Evolutionary conservation across 2,329 filamentous ascomycete genomes (phyloP), one percentile per base, ranked within the genome.

Genomic region (Aspergillus aculeatinus): DNA sequence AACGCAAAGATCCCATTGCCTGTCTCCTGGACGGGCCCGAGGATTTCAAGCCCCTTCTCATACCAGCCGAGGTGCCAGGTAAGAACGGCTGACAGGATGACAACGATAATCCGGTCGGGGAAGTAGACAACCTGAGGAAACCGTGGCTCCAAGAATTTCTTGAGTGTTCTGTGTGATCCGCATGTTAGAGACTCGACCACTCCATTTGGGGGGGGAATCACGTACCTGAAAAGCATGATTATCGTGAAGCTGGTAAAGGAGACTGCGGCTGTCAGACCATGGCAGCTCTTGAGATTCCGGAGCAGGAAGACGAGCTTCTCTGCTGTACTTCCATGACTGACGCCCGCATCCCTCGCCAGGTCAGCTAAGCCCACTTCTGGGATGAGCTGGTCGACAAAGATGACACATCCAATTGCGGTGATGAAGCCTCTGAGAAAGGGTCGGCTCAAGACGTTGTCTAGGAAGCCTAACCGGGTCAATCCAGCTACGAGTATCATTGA

Each of bases 371-470:
- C 95, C 68, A 96, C 83, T 75, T 98, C 92, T 0, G 94, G 93
- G 56, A 97, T 90, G 49, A 96, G 80, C 77, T 99, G 95, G 74
- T 98, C 95, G 39, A 98, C 91, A 44, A 96, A 87, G 72, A 99
- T 98, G 65, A 98, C 93, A 58, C 97, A 91, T 52, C 95, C 95
- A 72, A 99, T 96, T 54, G 95, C 95, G 59, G 91, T 96, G 77
- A 99, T 97, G 78, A 99, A 99, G 0, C 95, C 95, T 61, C 95
- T 84, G 58, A 98, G 78, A 69, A 99, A 98, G 0, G 95, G 95
- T 35, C 92, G 85, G 67, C 93, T 97, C 39, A 99, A 83, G 11
- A 99, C 93, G 70, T 92, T 96, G 72, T 99, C 95, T 62, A 99
- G 77, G 70, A 98, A 99, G 0, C 95, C 95, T 3, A 99, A 80